Base-by-base conservation (phyloP, 1,284 basidiomycete species). In the Hemileia vastatrix region DNA sequence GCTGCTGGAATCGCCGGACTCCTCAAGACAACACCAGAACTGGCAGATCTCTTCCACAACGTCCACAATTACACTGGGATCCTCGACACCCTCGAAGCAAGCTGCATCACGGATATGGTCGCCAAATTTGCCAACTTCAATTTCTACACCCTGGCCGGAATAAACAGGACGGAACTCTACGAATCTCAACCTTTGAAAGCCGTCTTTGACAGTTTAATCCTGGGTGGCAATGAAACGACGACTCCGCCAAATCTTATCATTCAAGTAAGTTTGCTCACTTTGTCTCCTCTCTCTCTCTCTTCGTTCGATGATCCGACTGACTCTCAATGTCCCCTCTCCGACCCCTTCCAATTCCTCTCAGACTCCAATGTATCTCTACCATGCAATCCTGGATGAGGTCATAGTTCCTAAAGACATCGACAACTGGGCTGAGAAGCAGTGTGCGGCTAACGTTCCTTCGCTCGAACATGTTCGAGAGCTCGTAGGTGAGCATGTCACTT, bases 401-500 rank as follows among this genome's bases (percentile, higher is more conserved):
- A 57, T 57, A 33, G 55, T 57, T 11, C 55, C 55, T 18, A 44
- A 44, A 18, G 55, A 57, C 24, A 50, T 57, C 31, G 55, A 57
- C 43, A 33, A 15, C 18, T 57, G 55, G 55, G 55, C 51, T 18
- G 18, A 47, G 32, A 23, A 57, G 19, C 48, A 44, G 19, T 57
- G 55, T 33, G 44, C n/a, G 18, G 36, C 36, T 18, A 43, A 43
- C 6, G 44, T 50, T 9, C 40, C 36, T 19, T 57, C 55, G 43
- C 47, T 57, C 21, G 24, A 57, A 43, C 55, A 57, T 21, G 44
- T 24, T 18, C 15, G 43, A 27, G 51, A 49, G 18, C 47, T 50
- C 2, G 48, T 50, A 15, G 55, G 55, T 13, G 15, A 47, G 21
- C 55, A 57, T 43, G 23, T 50, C 23, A 33, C 40, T 11, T 36